Percentiles rank a stretch among this genome's conserved stretches.
phyloP scores from a whole-genome alignment of 257 asterid genomes.

The Nicotiana sylvestris region DNA sequence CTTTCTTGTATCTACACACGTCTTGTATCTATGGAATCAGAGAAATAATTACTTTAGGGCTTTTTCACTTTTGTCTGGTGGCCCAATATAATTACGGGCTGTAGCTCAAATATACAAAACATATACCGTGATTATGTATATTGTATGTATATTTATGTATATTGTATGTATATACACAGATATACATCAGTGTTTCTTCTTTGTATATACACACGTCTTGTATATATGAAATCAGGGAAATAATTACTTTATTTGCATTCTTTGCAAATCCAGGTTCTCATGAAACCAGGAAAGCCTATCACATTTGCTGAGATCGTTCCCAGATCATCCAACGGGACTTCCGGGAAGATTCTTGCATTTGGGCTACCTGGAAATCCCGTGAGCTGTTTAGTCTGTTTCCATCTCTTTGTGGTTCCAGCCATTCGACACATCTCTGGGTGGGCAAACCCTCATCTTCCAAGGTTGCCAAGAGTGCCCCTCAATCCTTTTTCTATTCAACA shows the following conservation, averaged over 20 bases:
- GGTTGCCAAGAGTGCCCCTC: constrained; percentile 40
- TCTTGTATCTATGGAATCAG: too few species aligned
- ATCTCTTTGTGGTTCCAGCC: constrained; percentile 88
- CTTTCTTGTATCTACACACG: too few species aligned
- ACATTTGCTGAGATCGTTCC: constrained; percentile 79
- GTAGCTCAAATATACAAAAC: too few species aligned
- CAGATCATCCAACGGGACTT: constrained; percentile 30
- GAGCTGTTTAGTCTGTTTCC: constrained; percentile 90
- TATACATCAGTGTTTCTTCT: background rate
- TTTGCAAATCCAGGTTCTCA: constrained; percentile 53
- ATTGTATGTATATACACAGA: background rate
- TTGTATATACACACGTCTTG: background rate
- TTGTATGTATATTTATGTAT: too few species aligned
- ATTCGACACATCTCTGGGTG: constrained; percentile 89
- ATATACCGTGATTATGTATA: too few species aligned
- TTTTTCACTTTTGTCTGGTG: too few species aligned
- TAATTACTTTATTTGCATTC: background rate
- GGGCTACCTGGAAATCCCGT: constrained; percentile 99
- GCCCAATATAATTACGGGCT: too few species aligned
- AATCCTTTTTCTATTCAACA: background rate
- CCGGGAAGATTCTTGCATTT: constrained; percentile 73
- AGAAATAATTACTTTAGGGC: too few species aligned
- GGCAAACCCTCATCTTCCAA: constrained; percentile 74
- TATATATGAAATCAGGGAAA: background rate
- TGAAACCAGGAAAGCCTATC: constrained; percentile 97